These are phyloP conservation scores for Arabis alpina DNA, from an alignment of 345 rosid species.

Conservation along the genomic window DNA sequence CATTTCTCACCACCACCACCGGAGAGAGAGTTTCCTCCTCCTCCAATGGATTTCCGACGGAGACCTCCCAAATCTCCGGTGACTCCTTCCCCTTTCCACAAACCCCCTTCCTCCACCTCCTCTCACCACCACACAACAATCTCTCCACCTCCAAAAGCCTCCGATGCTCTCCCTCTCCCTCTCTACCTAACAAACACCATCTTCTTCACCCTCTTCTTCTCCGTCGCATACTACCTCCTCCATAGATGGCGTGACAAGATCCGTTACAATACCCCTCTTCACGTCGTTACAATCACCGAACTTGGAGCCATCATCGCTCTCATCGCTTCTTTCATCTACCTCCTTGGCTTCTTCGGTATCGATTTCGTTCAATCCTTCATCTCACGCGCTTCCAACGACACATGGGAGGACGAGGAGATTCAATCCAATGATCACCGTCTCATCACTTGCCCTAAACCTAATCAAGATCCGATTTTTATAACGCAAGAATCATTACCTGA, in stretches of 20 bases:
- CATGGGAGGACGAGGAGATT: slow-evolving; percentile 68
- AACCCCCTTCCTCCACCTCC: background rate
- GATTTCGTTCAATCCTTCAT: slow-evolving; percentile 84
- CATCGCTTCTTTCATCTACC: slow-evolving; percentile 80
- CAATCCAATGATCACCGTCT: slow-evolving; percentile 46
- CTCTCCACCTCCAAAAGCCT: slow-evolving; percentile 53
- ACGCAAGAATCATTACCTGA: slow-evolving; percentile 50
- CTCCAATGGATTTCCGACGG: slow-evolving; percentile 61
- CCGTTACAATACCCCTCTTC: slow-evolving; percentile 86
- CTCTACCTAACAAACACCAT: slow-evolving; percentile 75
- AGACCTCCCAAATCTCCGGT: slow-evolving; percentile 45
- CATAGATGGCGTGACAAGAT: slow-evolving; percentile 96
- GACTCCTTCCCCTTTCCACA: background rate
- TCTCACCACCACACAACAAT: slow-evolving; percentile 15
- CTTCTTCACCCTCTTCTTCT: slow-evolving; percentile 90
- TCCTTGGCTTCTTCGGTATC: slow-evolving; percentile 84
- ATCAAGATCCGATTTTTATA: slow-evolving; percentile 41
- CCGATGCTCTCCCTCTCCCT: slow-evolving; percentile 87
- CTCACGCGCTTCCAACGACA: slow-evolving; percentile 63
- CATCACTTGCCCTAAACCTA: slow-evolving; percentile 38
- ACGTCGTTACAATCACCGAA: slow-evolving; percentile 74
- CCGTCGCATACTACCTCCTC: slow-evolving; percentile 83
- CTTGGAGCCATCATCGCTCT: slow-evolving; percentile 74
- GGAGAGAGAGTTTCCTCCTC: background rate
- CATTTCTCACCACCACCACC: slow-evolving; percentile 40